These are phyloP conservation scores for Metschnikowia corniflorae DNA, from an alignment of 805 yeast genomes.

Conservation along the genomic window DNA sequence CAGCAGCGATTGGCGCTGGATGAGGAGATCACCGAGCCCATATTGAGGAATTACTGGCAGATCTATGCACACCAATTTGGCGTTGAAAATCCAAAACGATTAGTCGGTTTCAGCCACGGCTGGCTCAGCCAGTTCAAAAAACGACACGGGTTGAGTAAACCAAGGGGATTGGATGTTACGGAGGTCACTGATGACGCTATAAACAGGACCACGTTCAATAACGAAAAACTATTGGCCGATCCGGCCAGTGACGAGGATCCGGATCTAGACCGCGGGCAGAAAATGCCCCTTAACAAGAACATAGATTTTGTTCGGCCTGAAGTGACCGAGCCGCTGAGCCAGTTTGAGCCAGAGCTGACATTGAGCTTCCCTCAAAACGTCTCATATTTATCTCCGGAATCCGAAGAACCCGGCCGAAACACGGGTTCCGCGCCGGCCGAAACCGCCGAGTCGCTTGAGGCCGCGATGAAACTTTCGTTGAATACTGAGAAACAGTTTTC, in stretches of 20 bases:
- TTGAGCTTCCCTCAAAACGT: constrained; percentile 10
- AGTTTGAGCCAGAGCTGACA: constrained; percentile 9
- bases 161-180: neutral
- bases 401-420: neutral
- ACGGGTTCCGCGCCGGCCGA: neutral
- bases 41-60: constrained; percentile 55
- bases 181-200: neutral
- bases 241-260: constrained; percentile 3
- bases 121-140: constrained; percentile 62
- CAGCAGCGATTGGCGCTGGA: constrained; percentile 40
- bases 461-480: constrained; percentile 6
- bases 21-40: constrained; percentile 52
- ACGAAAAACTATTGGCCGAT: constrained; percentile 6
- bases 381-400: constrained; percentile 5
- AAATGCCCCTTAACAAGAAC: neutral
- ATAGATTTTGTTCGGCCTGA: neutral
- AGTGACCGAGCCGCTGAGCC: neutral
- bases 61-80: constrained; percentile 53
- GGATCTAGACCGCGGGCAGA: neutral
- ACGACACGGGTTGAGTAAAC: constrained; percentile 44
- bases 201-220: constrained; percentile 9
- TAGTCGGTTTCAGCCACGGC: constrained; percentile 55
- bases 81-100: constrained; percentile 57
- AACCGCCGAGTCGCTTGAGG: constrained; percentile 9
- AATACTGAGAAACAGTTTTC: constrained; percentile 6